Evolutionary conservation across 192 early-diverging fungal genomes (phyloP).

Genomic region (Coemansia sp.): DNA sequence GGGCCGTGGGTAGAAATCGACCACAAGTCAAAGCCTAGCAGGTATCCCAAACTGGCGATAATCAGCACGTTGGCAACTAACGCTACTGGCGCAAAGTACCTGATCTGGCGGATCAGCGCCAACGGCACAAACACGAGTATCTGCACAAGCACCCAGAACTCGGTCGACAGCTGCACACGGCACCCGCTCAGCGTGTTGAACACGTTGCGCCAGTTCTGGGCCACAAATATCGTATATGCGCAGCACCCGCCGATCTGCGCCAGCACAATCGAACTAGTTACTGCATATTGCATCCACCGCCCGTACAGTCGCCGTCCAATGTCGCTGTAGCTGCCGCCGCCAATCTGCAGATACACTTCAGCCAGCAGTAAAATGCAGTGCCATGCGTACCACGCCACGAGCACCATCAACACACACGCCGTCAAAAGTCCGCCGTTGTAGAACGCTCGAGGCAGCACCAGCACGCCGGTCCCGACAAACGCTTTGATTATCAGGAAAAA

Average conservation of each 20-base stretch:
- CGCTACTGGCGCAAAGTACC: constrained; percentile 83
- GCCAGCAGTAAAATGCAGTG: constrained; percentile 67
- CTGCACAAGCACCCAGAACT: constrained; percentile 80
- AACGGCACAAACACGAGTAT: constrained; percentile 76
- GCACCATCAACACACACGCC: constrained; percentile 56
- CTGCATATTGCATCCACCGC: constrained; percentile 62
- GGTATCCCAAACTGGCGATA: constrained; percentile 78
- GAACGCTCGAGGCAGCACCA: constrained; percentile 77
- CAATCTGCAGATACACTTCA: constrained; percentile 60
- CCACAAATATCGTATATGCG: constrained; percentile 89
- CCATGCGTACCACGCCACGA: constrained; percentile 64
- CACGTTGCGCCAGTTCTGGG: constrained; percentile 76
- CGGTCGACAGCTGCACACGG: constrained; percentile 60
- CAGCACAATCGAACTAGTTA: constrained; percentile 68
- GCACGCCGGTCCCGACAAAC: constrained; percentile 78
- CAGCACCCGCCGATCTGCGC: constrained; percentile 86
- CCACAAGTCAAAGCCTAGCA: constrained; percentile 79
- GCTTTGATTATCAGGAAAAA: constrained; percentile 79
- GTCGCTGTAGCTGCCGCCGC: constrained; percentile 68
- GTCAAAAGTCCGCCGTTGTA: constrained; percentile 75
- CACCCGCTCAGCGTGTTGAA: constrained; percentile 70
- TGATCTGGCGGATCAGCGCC: constrained; percentile 89
- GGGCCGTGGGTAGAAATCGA: constrained; percentile 54
- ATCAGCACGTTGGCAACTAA: constrained; percentile 93
- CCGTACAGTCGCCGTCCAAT: constrained; percentile 69